Conservation (phyloP, 371 early-diverging fungal species). For the Phascolomyces articulosus region DNA sequence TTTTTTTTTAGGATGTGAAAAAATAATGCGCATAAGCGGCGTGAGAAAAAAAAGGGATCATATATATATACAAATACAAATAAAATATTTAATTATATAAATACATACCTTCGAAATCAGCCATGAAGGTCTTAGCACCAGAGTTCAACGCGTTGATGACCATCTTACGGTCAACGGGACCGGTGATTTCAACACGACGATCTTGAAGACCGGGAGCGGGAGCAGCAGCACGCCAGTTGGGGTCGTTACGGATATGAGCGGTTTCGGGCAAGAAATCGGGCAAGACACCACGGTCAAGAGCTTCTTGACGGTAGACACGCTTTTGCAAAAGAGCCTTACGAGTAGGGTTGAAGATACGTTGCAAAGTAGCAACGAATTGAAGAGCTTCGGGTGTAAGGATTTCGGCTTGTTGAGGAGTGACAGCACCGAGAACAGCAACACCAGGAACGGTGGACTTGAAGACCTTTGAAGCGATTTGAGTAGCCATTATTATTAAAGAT, state of each 20-base stretch:
- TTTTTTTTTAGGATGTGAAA: background rate
- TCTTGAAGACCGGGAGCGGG: constrained; percentile 93
- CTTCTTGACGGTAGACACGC: constrained; percentile 76
- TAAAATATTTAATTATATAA: background rate
- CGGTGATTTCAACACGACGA: constrained; percentile 96
- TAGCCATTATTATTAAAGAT: constrained; percentile 20
- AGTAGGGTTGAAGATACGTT: constrained; percentile 85
- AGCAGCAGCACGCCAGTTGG: constrained; percentile 85
- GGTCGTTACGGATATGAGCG: constrained; percentile 84
- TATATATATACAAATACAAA: background rate
- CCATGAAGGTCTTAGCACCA: constrained; percentile 93
- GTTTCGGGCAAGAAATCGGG: constrained; percentile 95
- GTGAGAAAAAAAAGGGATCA: constrained; percentile 29
- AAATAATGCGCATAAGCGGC: background rate
- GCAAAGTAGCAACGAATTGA: constrained; percentile 81
- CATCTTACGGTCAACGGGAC: constrained; percentile 98
- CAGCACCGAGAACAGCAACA: constrained; percentile 68
- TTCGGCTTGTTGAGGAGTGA: constrained; percentile 59
- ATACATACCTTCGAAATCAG: constrained; percentile 89
- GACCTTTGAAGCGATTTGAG: constrained; percentile 14
- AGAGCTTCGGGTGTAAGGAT: constrained; percentile 84
- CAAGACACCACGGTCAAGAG: constrained; percentile 78
- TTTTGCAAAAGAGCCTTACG: constrained; percentile 79
- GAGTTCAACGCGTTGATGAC: constrained; percentile 97
- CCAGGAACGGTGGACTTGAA: constrained; percentile 56